Percentiles rank a stretch among this genome's conserved stretches.
Evolutionary conservation across 306 rosid species (phyloP).

Genomic region (Abrus pulchellus): DNA sequence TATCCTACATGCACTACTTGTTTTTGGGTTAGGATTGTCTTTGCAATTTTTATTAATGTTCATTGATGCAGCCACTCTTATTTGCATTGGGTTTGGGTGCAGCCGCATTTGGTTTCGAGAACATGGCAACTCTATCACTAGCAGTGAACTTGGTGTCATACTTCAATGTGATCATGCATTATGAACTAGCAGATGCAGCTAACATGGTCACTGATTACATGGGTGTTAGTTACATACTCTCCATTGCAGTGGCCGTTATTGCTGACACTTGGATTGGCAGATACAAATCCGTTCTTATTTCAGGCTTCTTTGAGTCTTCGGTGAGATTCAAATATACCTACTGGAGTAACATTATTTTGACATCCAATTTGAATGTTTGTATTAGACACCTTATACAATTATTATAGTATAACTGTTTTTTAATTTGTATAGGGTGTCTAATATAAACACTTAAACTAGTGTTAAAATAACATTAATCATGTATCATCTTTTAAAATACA

Average conservation of each 20-base stretch:
- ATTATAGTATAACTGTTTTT: too few relatives aligned
- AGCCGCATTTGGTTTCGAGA: conserved; percentile 74
- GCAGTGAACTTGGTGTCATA: conserved; percentile 85
- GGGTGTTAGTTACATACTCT: conserved; percentile 76
- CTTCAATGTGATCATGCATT: conserved; percentile 74
- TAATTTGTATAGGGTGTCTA: too few relatives aligned
- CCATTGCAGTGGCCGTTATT: conserved; percentile 66
- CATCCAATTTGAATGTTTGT: too few relatives aligned
- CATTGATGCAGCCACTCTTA: background rate
- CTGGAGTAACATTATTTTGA: too few relatives aligned
- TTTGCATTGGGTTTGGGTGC: conserved; percentile 36
- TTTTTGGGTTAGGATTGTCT: background rate
- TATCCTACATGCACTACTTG: background rate
- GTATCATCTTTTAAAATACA: too few relatives aligned
- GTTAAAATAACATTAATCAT: too few relatives aligned
- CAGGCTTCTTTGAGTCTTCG: conserved; percentile 68
- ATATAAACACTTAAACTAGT: too few relatives aligned
- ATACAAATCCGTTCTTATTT: conserved; percentile 62
- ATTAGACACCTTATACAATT: too few relatives aligned
- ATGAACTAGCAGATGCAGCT: conserved; percentile 74
- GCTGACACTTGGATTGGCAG: conserved; percentile 84
- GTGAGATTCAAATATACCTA: conserved; percentile 46
- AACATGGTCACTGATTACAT: conserved; percentile 73
- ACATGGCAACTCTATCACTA: conserved; percentile 71
- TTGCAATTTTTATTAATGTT: background rate